Percentiles rank a stretch among this genome's conserved stretches.
Conservation (phyloP, 768 basidiomycete genomes). For the Pleurotus djamor region DNA sequence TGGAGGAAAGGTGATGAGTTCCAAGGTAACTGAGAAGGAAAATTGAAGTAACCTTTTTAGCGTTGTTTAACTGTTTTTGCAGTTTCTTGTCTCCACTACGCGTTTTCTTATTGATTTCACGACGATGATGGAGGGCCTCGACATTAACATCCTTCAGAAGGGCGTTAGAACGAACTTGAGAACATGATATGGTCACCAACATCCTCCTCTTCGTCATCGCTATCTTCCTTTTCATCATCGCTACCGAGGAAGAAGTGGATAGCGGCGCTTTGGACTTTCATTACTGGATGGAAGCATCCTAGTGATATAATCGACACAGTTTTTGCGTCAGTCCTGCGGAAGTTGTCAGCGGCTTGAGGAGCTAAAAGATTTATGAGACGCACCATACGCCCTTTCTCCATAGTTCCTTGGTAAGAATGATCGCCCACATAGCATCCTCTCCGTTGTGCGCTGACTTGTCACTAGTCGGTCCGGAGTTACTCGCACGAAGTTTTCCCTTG, state of each 20-base stretch:
- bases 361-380: constrained; percentile 13
- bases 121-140: constrained; percentile 76
- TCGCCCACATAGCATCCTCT: constrained; percentile 97
- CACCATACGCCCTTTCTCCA: constrained; percentile 94
- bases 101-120: constrained; percentile 94
- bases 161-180: background rate
- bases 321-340: constrained; percentile 80
- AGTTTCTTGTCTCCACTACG: constrained; percentile 81
- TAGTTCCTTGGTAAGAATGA: constrained; percentile 88
- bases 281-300: constrained; percentile 90
- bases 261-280: constrained; percentile 93
- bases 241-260: constrained; percentile 96
- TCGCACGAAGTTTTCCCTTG: constrained; percentile 69
- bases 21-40: background rate
- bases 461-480: constrained; percentile 27
- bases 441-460: constrained; percentile 44
- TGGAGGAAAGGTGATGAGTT: background rate
- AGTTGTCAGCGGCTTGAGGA: background rate
- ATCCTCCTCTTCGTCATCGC: constrained; percentile 69
- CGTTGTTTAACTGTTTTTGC: constrained; percentile 64
- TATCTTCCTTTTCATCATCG: constrained; percentile 73
- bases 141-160: constrained; percentile 56
- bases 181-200: constrained; percentile 17
- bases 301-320: constrained; percentile 88
- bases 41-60: constrained; percentile 59